Evolutionary conservation across 352 stramenopile species (phyloP), one percentile per base, ranked within the genome.

Genomic region (Phytophthora capsici): DNA sequence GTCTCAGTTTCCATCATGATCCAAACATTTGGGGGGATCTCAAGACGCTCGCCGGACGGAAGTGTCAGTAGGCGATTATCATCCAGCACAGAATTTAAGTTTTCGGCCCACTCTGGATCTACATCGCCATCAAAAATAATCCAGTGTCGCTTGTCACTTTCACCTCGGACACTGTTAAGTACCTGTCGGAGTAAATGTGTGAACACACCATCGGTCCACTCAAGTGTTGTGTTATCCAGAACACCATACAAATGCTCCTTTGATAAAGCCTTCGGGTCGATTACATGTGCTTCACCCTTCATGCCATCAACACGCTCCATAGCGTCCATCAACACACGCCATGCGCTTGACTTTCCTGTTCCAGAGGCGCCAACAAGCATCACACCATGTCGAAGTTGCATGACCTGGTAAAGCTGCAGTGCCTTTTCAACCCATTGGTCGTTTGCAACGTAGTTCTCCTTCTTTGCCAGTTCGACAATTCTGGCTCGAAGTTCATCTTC

Each of bases 1-100:
- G 93, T 99, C 58, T 99, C 98, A 3, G 99, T 99, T 81, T 99
- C 98, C 69, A 99, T 98, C 74, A 99, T 98, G 65, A 99, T 99
- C 74, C 97, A 96, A n/a, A 99, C 96, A 72, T 99, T 99, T 3
- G 93, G 76, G 14, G 98, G 97, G 48, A 99, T 98, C 63, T 95
- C 91, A 14, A 99, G 83, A 20, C 98, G 95, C 73, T 99, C 98
- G 47, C 98, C 98, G 22, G 94, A 99, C 3, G 98, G 98, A 32
- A 99, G 84, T 10, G 98, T 99, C 19, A 99, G 78, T 28, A 99
- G 71, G 22, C 98, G 98, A 83, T 99, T 99, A 76, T 99, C 98
- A 74, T 99, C 98, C 23, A 99, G 83, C n/a, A 99, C 97, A 30
- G 93, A 99, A 82, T 99, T 99, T 36, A 99, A 90, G 73, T 99